These are phyloP conservation scores for Didymella keratinophila DNA, from an alignment of 2,329 filamentous ascomycete genomes.

Conservation along the genomic window DNA sequence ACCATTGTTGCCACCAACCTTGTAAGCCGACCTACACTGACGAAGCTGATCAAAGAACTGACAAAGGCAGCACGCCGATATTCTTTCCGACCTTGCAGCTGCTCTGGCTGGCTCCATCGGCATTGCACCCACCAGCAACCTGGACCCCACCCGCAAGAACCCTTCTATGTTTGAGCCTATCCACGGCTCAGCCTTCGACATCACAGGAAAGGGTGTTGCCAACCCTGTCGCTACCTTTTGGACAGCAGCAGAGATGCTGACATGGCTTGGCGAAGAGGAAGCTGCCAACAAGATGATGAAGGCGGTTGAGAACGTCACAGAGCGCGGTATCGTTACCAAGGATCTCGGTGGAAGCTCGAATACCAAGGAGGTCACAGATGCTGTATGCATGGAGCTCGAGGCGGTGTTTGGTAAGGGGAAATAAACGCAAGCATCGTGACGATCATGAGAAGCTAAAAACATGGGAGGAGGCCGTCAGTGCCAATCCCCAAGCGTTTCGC, in stretches of 20 bases:
- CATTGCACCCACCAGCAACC: conserved; percentile 67
- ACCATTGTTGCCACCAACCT: conserved; percentile 71
- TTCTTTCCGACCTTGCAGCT: conserved; percentile 74
- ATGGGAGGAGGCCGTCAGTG: not conserved
- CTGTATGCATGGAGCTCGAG: conserved; percentile 52
- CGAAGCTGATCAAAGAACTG: not conserved
- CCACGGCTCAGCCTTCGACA: conserved; percentile 67
- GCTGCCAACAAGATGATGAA: conserved; percentile 61
- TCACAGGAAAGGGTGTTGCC: conserved; percentile 64
- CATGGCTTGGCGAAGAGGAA: conserved; percentile 64
- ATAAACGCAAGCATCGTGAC: not conserved
- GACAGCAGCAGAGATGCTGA: conserved; percentile 66
- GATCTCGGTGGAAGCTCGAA: conserved; percentile 61
- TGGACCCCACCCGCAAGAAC: conserved; percentile 68
- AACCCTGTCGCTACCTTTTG: conserved; percentile 68
- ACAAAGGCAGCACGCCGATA: conserved; percentile 62
- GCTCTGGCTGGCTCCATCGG: conserved; percentile 75
- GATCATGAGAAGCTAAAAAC: not conserved
- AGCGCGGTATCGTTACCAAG: conserved; percentile 60
- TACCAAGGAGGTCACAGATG: conserved; percentile 55
- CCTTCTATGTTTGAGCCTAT: conserved; percentile 71
- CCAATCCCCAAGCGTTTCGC: not conserved
- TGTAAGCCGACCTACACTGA: conserved; percentile 24
- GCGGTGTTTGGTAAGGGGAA: conserved; percentile 21
- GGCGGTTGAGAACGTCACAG: conserved; percentile 62